phyloP scores from a whole-genome alignment of 2,329 filamentous ascomycete species.

The Penicillium digitatum region DNA sequence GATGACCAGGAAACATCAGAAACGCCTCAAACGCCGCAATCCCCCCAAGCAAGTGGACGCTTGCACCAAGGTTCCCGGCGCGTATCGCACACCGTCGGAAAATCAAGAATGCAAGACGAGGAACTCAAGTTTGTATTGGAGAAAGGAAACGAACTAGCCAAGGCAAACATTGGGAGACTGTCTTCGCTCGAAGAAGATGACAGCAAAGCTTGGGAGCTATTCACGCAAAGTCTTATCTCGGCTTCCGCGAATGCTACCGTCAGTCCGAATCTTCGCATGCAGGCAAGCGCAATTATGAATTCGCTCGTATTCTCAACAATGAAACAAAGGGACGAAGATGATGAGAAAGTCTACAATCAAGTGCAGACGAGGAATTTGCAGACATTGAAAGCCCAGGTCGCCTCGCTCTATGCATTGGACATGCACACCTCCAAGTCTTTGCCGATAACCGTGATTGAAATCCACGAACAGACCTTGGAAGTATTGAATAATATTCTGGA shows the following conservation, averaged over 20 bases:
- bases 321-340: slow-evolving; percentile 36
- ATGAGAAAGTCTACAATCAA: slow-evolving; percentile 50
- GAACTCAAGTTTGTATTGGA: slow-evolving; percentile 58
- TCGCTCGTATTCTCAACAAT: slow-evolving; percentile 43
- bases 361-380: slow-evolving; percentile 70
- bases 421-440: slow-evolving; percentile 55
- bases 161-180: slow-evolving; percentile 71
- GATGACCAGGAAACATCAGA: slow-evolving; percentile 54
- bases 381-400: slow-evolving; percentile 60
- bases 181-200: slow-evolving; percentile 59
- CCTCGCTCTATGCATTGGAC: slow-evolving; percentile 54
- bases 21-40: slow-evolving; percentile 21
- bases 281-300: slow-evolving; percentile 61
- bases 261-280: slow-evolving; percentile 39
- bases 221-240: slow-evolving; percentile 55
- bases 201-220: slow-evolving; percentile 69
- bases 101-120: slow-evolving; percentile 42
- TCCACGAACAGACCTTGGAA: slow-evolving; percentile 75
- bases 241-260: slow-evolving; percentile 42
- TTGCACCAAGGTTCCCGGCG: slow-evolving; percentile 39
- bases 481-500: slow-evolving; percentile 79
- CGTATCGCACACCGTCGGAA: slow-evolving; percentile 41
- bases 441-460: slow-evolving; percentile 66
- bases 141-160: slow-evolving; percentile 68
- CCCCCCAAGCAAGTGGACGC: slow-evolving; percentile 25